phyloP scores from a whole-genome alignment of 2,329 filamentous ascomycete species.

The Ophiognomonia clavigignenti-juglandacearum region DNA sequence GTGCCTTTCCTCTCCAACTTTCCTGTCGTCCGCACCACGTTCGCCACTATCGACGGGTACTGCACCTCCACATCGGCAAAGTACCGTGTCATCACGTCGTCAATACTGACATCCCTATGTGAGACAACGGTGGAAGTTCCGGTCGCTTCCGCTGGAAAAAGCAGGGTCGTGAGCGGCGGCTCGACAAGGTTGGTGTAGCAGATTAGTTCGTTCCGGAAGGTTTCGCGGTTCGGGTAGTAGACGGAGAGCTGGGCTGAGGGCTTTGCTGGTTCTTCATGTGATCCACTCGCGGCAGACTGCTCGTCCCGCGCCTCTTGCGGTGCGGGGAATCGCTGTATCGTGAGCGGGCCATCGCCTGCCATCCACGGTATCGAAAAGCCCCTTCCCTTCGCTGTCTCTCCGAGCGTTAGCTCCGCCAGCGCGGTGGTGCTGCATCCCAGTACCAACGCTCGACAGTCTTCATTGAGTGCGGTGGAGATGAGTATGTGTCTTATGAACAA shows the following conservation, averaged over 20 bases:
- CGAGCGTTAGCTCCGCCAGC: conserved; percentile 78
- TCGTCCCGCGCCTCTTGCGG: too few species aligned
- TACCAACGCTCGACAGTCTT: conserved; percentile 64
- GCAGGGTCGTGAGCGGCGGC: conserved; percentile 46
- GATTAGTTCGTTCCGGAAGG: conserved; percentile 75
- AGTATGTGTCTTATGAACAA: conserved; percentile 70
- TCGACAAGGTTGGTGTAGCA: conserved; percentile 55
- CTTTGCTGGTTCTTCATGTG: conserved; percentile 12
- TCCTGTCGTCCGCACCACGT: conserved; percentile 87
- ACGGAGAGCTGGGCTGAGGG: conserved; percentile 36
- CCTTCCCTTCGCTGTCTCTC: conserved; percentile 86
- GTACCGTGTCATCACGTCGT: conserved; percentile 84
- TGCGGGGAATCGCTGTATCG: conserved; percentile 21
- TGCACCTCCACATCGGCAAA: conserved; percentile 80
- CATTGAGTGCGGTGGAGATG: conserved; percentile 54
- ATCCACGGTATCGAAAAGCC: conserved; percentile 80
- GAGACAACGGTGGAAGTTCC: conserved; percentile 42
- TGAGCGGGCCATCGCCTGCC: conserved; percentile 64
- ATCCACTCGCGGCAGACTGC: conserved; percentile 8
- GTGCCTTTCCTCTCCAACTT: conserved; percentile 59
- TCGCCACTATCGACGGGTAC: conserved; percentile 88
- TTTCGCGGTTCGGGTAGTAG: conserved; percentile 78
- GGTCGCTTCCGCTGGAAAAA: conserved; percentile 32
- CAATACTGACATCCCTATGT: conserved; percentile 78
- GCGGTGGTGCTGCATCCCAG: conserved; percentile 84